phyloP scores from a whole-genome alignment of 345 rosid genomes.

The Sisymbrium altissimum region DNA sequence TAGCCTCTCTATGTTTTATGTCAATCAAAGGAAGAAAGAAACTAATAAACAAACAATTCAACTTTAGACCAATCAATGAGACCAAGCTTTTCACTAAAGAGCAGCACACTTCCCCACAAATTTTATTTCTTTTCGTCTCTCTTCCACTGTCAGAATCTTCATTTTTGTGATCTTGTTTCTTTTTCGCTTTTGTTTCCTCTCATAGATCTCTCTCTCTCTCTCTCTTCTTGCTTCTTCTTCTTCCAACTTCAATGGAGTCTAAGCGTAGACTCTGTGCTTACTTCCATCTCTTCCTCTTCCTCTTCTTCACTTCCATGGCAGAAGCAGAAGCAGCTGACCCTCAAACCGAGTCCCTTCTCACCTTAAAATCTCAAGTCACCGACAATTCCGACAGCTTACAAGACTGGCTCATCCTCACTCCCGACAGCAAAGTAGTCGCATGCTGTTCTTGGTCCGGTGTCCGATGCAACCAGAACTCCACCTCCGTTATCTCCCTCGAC shows the following conservation, averaged over 20 bases:
- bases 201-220: slow-evolving; percentile 18
- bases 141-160: slow-evolving; percentile 27
- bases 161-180: not conserved
- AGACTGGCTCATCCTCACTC: slow-evolving; percentile 65
- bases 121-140: slow-evolving; percentile 12
- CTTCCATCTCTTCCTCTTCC: slow-evolving; percentile 20
- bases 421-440: slow-evolving; percentile 33
- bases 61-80: slow-evolving; percentile 26
- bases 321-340: slow-evolving; percentile 42
- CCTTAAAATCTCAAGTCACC: slow-evolving; percentile 62
- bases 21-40: not conserved
- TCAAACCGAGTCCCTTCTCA: slow-evolving; percentile 61
- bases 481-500: slow-evolving; percentile 53
- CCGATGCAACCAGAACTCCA: slow-evolving; percentile 58
- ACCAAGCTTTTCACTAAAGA: slow-evolving; percentile 29
- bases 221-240: not conserved
- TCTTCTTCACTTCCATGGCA: slow-evolving; percentile 25
- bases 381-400: slow-evolving; percentile 44
- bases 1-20: not conserved
- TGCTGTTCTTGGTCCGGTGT: slow-evolving; percentile 96
- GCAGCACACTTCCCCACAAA: slow-evolving; percentile 27
- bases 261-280: slow-evolving; percentile 4
- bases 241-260: slow-evolving; percentile 12
- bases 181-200: not conserved
- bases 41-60: not conserved